Percentiles rank a stretch among this genome's conserved stretches.
Evolutionary conservation across 768 basidiomycete genomes (phyloP).

Genomic region (Boletus barrowsii): DNA sequence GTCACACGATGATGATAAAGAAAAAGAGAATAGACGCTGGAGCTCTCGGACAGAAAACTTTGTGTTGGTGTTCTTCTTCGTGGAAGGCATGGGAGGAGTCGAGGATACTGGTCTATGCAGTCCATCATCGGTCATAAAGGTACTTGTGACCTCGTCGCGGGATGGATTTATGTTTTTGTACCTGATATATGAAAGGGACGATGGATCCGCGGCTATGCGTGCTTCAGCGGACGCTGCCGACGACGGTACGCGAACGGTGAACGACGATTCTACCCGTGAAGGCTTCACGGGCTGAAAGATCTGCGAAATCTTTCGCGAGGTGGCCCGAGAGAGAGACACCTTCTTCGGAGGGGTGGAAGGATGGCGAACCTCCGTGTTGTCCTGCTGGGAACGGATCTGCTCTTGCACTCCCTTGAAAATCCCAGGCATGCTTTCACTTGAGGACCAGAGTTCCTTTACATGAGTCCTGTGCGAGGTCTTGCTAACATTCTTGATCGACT

Average conservation of each 20-base stretch:
- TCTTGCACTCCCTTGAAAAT: conserved; percentile 27
- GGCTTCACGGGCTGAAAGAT: conserved; percentile 21
- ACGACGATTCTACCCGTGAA: conserved; percentile 29
- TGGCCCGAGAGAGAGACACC: conserved; percentile 24
- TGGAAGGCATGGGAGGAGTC: conserved; percentile 34
- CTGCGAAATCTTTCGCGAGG: conserved; percentile 33
- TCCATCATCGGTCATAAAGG: conserved; percentile 9
- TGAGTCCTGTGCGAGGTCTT: conserved; percentile 36
- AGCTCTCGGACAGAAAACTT: conserved; percentile 39
- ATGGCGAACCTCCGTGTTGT: conserved; percentile 10
- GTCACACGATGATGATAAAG: conserved; percentile 21
- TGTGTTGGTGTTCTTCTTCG: conserved; percentile 22
- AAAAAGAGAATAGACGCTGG: conserved; percentile 31
- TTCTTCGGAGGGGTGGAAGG: conserved; percentile 21
- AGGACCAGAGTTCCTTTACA: conserved; percentile 38
- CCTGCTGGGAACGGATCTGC: conserved; percentile 16
- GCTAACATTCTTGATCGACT: conserved; percentile 44
- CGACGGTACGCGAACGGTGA: conserved; percentile 22
- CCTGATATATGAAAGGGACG: conserved; percentile 6
- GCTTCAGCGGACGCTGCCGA: conserved; percentile 22
- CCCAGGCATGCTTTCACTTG: conserved; percentile 26
- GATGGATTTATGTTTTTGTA: conserved; percentile 28
- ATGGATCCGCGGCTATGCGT: conserved; percentile 5
- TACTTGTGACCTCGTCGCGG: conserved; percentile 12
- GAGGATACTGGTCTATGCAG: conserved; percentile 32